These are phyloP conservation scores for Mucor mucedo DNA, from an alignment of 371 early-diverging fungal genomes.

Conservation along the genomic window DNA sequence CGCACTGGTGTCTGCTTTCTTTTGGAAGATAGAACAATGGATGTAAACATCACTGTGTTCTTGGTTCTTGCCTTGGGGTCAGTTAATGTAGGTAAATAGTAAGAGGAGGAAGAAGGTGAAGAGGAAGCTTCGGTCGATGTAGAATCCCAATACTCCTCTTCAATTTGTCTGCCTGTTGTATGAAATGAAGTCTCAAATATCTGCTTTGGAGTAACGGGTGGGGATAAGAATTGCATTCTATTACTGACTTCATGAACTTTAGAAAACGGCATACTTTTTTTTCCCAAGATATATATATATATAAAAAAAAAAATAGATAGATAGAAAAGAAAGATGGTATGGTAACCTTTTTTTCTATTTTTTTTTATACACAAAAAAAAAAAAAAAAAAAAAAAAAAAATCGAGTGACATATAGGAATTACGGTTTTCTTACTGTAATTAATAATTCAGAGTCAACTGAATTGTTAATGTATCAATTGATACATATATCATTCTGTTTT, in stretches of 20 bases:
- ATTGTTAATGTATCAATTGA: no score
- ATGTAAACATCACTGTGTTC: neutral
- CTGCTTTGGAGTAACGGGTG: slow-evolving; percentile 32
- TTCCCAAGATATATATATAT: neutral
- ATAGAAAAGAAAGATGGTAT: neutral
- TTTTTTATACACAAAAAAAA: neutral
- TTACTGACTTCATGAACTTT: neutral
- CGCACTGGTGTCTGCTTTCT: slow-evolving; percentile 6
- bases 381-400: no score
- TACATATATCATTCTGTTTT: no score
- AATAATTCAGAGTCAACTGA: no score
- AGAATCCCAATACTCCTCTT: neutral
- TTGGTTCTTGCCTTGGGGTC: neutral
- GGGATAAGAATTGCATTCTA: slow-evolving; percentile 22
- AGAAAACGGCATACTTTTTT: neutral
- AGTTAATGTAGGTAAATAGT: neutral
- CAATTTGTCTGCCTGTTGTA: neutral
- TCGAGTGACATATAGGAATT: no score
- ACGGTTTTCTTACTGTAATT: no score
- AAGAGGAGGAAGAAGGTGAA: neutral
- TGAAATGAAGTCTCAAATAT: neutral
- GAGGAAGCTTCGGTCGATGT: neutral
- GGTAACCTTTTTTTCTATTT: neutral
- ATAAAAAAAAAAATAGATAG: slow-evolving; percentile 1
- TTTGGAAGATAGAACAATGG: neutral